Evolutionary conservation across 257 asterid genomes (phyloP).

Genomic region (Lantana camara): DNA sequence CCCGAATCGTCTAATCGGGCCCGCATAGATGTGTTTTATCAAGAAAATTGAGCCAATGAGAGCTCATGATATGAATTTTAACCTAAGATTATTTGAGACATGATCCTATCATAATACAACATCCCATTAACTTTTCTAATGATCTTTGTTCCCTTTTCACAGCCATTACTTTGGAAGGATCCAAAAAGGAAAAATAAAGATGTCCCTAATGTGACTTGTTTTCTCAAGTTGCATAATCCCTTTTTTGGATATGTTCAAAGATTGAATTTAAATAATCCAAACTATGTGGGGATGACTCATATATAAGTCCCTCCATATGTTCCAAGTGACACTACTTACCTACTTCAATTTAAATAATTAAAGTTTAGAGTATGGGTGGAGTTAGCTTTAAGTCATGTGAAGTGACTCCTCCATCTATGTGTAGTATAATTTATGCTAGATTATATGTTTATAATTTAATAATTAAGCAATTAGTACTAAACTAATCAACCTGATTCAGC

Average conservation of each 20-base stretch:
- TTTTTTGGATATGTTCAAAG: constrained; percentile 48
- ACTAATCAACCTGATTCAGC: constrained; percentile 30
- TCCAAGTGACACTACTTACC: constrained; percentile 55
- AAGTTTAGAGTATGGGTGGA: constrained; percentile 55
- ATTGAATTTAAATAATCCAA: constrained; percentile 43
- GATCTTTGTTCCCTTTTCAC: constrained; percentile 50
- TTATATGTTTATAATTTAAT: constrained; percentile 12
- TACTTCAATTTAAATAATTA: constrained; percentile 28
- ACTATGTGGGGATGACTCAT: constrained; percentile 61
- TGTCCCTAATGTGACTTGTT: constrained; percentile 47
- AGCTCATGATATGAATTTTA: constrained; percentile 31
- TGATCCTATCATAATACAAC: constrained; percentile 43
- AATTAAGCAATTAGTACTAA: constrained; percentile 22
- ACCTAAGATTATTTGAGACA: constrained; percentile 44
- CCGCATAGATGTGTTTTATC: constrained; percentile 60
- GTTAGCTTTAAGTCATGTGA: constrained; percentile 67
- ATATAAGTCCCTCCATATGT: constrained; percentile 48
- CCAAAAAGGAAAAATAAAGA: constrained; percentile 40
- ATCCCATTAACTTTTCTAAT: constrained; percentile 54
- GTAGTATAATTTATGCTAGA: too few species aligned
- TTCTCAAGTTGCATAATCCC: constrained; percentile 50
- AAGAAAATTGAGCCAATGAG: constrained; percentile 58
- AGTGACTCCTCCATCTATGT: constrained; percentile 37
- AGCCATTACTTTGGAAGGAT: constrained; percentile 77
- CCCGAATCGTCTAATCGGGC: constrained; percentile 59